Base-by-base conservation (phyloP, 306 rosid species). In the Cucumis melo region DNA sequence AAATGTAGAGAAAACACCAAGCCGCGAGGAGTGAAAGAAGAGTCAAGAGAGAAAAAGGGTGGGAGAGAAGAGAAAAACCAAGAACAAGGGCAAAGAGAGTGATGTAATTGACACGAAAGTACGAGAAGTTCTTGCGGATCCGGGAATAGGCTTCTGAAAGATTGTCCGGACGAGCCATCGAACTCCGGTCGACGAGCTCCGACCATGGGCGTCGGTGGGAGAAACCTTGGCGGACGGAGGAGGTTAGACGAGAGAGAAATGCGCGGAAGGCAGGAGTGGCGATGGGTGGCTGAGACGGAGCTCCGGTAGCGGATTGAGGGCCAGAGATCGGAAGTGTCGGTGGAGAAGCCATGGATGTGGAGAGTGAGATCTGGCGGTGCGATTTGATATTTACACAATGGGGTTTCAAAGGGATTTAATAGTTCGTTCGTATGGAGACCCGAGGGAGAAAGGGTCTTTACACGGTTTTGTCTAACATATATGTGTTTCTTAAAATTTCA, bases 131-230 rank as follows among this genome's bases (percentile, higher is more conserved):
- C 84, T 88, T 93, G 56, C 98, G 98, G 90, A 91, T 89, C 87
- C 98, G 90, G 38, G 94, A 87, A 81, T 91, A 91, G 4, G 98
- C 98, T 29, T 93, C 98, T 44, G 98, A n/a, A 1, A 93, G 87
- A 53, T 86, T 81, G 3, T 87, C 91, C 0, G 98, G 98, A 7
- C 93, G 85, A 16, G 91, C 77, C 67, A 93, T 64, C 19, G 96
- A 80, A 79, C 56, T 61, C 67, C 94, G 90, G 65, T 93, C 98
- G 57, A 91, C 15, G 68, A 93, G 89, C 79, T 93, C 98, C 56
- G 79, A 68, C 98, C 98, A 93, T 0, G 98, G 93, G 36, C 98
- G 98, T 78, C 96, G 97, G 21, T 90, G 96, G 32, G 96, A 74
- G 86, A 94, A 90, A 54, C 89, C 93, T 5, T 77, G 74, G 80